Percentiles rank a stretch among this genome's conserved stretches.
These are phyloP conservation scores for Phytophthora citricola DNA, from an alignment of 352 stramenopile species.

Conservation along the genomic window DNA sequence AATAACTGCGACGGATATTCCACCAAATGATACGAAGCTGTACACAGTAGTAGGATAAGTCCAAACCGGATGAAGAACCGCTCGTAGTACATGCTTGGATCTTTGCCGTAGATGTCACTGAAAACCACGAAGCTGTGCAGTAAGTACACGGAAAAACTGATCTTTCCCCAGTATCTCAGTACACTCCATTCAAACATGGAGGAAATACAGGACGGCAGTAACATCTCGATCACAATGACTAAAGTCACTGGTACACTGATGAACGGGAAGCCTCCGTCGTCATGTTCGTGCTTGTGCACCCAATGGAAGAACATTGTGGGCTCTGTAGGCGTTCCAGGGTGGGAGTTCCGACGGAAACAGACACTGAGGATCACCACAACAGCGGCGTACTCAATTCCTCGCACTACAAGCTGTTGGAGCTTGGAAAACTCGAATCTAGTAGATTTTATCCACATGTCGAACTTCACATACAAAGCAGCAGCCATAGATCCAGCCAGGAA, in stretches of 20 bases:
- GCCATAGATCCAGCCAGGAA: slow-evolving; percentile 54
- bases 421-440: slow-evolving; percentile 31
- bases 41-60: slow-evolving; percentile 38
- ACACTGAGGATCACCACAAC: slow-evolving; percentile 42
- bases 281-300: slow-evolving; percentile 27
- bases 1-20: slow-evolving; percentile 60
- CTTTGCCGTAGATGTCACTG: slow-evolving; percentile 30
- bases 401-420: slow-evolving; percentile 23
- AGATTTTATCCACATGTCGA: slow-evolving; percentile 29
- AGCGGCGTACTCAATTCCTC: slow-evolving; percentile 27
- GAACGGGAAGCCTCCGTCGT: slow-evolving; percentile 38
- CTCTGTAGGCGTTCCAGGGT: slow-evolving; percentile 8
- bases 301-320: slow-evolving; percentile 49
- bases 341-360: slow-evolving; percentile 32
- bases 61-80: slow-evolving; percentile 41
- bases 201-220: slow-evolving; percentile 44
- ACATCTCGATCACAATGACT: slow-evolving; percentile 51
- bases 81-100: slow-evolving; percentile 37
- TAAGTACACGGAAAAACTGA: slow-evolving; percentile 64
- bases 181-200: slow-evolving; percentile 50
- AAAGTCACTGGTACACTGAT: slow-evolving; percentile 42
- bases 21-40: slow-evolving; percentile 47
- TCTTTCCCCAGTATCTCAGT: slow-evolving; percentile 52
- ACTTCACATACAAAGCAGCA: slow-evolving; percentile 41
- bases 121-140: slow-evolving; percentile 61